These are phyloP conservation scores for Fereydounia khargensis DNA, from an alignment of 1,284 basidiomycete species.

Conservation along the genomic window DNA sequence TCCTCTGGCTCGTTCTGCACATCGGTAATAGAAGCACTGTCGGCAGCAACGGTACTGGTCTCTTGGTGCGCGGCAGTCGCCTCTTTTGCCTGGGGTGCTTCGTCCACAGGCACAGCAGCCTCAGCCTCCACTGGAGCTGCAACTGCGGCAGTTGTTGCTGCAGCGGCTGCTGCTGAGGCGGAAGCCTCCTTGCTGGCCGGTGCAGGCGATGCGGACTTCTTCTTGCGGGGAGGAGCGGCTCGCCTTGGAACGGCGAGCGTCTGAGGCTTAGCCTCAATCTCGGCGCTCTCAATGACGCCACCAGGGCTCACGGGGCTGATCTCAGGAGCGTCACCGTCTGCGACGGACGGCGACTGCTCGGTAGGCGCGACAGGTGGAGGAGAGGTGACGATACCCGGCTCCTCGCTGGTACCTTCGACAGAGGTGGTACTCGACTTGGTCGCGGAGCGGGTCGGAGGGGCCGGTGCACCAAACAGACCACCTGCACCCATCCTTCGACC, in stretches of 20 bases:
- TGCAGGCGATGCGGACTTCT: constrained; percentile 16
- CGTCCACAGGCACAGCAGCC: no score
- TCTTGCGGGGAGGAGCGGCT: constrained; percentile 41
- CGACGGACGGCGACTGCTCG: background rate
- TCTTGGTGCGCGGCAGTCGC: no score
- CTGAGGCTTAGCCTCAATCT: constrained; percentile 16
- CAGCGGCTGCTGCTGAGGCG: no score
- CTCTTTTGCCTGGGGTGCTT: no score
- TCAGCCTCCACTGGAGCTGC: no score
- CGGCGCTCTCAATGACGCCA: background rate
- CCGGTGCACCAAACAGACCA: constrained; percentile 21
- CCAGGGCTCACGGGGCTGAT: background rate
- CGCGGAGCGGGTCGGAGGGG: constrained; percentile 11
- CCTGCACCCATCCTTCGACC: constrained; percentile 44
- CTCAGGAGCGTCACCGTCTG: background rate
- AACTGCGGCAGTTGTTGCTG: no score
- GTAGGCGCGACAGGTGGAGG: background rate
- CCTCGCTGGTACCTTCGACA: constrained; percentile 13
- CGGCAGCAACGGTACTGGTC: no score
- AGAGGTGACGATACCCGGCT: constrained; percentile 23
- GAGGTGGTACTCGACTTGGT: constrained; percentile 10
- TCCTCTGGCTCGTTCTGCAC: no score
- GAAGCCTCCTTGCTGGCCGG: no score
- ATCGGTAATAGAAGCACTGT: no score
- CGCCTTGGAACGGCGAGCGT: constrained; percentile 42